These are phyloP conservation scores for Fusarium albidum DNA, from an alignment of 2,329 filamentous ascomycete genomes.

Conservation along the genomic window DNA sequence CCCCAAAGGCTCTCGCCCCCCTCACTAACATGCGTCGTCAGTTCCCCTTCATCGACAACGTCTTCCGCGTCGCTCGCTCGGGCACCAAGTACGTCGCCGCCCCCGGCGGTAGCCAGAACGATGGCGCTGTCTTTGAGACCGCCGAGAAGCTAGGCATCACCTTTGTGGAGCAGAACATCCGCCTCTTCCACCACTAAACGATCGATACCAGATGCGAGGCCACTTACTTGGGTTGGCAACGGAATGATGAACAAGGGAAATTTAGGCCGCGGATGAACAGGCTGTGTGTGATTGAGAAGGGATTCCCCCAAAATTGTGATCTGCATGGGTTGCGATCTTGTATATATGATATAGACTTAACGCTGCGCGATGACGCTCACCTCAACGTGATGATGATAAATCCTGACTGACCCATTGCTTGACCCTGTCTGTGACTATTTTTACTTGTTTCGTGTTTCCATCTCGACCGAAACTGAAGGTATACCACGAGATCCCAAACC, in stretches of 20 bases:
- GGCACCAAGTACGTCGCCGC: slow-evolving; percentile 97
- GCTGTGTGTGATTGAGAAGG: slow-evolving; percentile 14
- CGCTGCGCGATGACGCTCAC: slow-evolving; percentile 19
- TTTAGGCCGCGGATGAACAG: background rate
- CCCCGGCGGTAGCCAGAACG: slow-evolving; percentile 89
- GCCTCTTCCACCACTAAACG: slow-evolving; percentile 48
- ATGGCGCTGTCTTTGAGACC: slow-evolving; percentile 82
- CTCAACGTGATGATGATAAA: slow-evolving; percentile 36
- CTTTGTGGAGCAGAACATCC: slow-evolving; percentile 93
- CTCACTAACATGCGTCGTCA: slow-evolving; percentile 48
- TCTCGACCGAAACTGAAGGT: slow-evolving; percentile 15
- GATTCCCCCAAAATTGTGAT: slow-evolving; percentile 22
- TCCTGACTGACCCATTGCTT: slow-evolving; percentile 18
- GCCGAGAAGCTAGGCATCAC: slow-evolving; percentile 92
- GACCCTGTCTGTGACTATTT: background rate
- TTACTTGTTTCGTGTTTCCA: background rate
- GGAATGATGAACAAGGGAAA: slow-evolving; percentile 19
- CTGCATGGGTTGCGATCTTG: slow-evolving; percentile 1
- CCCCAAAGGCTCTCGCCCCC: background rate
- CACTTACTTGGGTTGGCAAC: slow-evolving; percentile 20
- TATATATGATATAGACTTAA: slow-evolving; percentile 9
- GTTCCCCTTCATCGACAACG: slow-evolving; percentile 99
- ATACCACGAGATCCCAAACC: slow-evolving; percentile 11
- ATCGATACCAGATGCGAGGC: slow-evolving; percentile 28
- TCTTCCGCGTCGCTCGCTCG: slow-evolving; percentile 88